These are phyloP conservation scores for Marasmius oreades DNA, from an alignment of 1,284 basidiomycete genomes.

Conservation along the genomic window DNA sequence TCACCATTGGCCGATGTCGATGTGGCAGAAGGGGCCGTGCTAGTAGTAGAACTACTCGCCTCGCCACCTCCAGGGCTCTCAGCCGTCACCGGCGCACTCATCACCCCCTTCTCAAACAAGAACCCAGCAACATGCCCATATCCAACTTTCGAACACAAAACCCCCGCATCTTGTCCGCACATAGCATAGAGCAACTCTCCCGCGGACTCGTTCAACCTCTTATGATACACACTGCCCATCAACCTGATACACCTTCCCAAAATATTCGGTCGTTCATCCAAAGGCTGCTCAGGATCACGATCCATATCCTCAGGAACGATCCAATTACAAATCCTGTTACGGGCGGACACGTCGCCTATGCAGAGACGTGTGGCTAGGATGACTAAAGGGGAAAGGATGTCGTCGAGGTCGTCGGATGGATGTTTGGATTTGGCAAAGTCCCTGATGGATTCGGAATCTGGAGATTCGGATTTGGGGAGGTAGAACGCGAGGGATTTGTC, in stretches of 20 bases:
- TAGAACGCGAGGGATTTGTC: conserved; percentile 61
- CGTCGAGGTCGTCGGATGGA: conserved; percentile 56
- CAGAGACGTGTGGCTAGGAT: conserved; percentile 62
- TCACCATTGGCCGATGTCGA: background rate
- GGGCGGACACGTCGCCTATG: conserved; percentile 54
- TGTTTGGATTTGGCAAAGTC: conserved; percentile 19
- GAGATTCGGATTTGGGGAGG: conserved; percentile 35
- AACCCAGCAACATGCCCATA: conserved; percentile 90
- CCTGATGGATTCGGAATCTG: conserved; percentile 58
- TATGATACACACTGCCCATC: conserved; percentile 69
- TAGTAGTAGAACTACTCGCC: conserved; percentile 30
- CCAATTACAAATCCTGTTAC: conserved; percentile 55
- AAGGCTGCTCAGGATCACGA: conserved; percentile 50
- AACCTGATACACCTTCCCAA: conserved; percentile 81
- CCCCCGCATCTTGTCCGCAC: conserved; percentile 62
- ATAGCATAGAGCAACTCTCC: conserved; percentile 86
- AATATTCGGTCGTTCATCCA: conserved; percentile 70
- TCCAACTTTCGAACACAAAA: conserved; percentile 11
- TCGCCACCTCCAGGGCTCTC: too few species aligned
- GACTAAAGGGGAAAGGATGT: conserved; percentile 28
- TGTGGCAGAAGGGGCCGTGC: conserved; percentile 33
- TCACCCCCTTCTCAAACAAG: conserved; percentile 84
- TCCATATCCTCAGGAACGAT: conserved; percentile 78
- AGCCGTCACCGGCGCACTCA: conserved; percentile 43
- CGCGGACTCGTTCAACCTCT: conserved; percentile 64